These are phyloP conservation scores for Elsinoe perseae DNA, from an alignment of 2,329 filamentous ascomycete genomes.

Conservation along the genomic window DNA sequence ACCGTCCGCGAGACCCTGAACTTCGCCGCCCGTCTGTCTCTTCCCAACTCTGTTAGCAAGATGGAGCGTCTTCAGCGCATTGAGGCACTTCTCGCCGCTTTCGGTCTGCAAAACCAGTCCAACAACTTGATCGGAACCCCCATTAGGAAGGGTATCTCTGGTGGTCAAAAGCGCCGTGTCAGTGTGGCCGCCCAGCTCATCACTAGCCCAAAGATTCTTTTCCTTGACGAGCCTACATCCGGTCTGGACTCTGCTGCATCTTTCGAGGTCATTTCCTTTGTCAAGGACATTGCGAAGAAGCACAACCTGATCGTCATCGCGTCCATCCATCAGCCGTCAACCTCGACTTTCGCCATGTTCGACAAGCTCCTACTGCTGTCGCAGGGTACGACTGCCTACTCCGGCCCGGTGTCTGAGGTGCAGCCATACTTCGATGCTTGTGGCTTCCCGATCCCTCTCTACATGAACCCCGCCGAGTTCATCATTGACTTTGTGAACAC, in stretches of 20 bases:
- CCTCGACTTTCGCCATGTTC: conserved; percentile 69
- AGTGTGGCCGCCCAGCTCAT: conserved; percentile 76
- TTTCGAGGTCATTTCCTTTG: conserved; percentile 67
- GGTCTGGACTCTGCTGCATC: conserved; percentile 73
- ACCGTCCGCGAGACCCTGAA: conserved; percentile 72
- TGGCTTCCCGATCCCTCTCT: conserved; percentile 56
- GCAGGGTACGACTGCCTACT: conserved; percentile 62
- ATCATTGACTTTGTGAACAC: conserved; percentile 71
- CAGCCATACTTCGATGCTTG: conserved; percentile 56
- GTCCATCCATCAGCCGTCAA: conserved; percentile 80
- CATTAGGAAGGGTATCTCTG: conserved; percentile 73
- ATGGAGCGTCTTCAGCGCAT: conserved; percentile 56
- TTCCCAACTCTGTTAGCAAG: conserved; percentile 46
- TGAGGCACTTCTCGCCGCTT: conserved; percentile 58
- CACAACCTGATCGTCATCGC: conserved; percentile 70
- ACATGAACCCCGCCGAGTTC: conserved; percentile 74
- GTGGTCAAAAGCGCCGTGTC: conserved; percentile 74
- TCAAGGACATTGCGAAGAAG: conserved; percentile 56
- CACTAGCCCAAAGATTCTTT: conserved; percentile 70
- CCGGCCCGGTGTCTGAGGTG: conserved; percentile 54
- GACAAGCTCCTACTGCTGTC: conserved; percentile 72
- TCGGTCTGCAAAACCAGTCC: conserved; percentile 63
- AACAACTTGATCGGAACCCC: conserved; percentile 72
- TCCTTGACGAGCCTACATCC: conserved; percentile 77
- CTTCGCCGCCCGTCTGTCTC: conserved; percentile 64